phyloP scores from a whole-genome alignment of 768 basidiomycete species.

The Phlebiopsis gigantea region DNA sequence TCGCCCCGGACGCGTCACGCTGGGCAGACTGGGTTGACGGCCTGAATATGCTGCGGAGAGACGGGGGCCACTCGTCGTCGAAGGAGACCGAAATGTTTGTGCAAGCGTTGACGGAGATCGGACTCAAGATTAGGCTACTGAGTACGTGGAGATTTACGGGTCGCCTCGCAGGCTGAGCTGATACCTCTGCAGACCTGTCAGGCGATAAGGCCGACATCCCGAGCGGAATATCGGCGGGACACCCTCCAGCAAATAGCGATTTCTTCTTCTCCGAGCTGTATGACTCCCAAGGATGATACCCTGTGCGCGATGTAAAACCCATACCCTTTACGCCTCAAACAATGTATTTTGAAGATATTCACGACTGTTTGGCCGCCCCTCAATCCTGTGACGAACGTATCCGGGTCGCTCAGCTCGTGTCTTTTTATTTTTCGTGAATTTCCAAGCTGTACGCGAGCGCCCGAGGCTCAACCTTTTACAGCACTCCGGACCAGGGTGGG shows the following conservation, averaged over 20 bases:
- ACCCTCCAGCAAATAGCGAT: constrained; percentile 73
- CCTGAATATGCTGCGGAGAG: constrained; percentile 77
- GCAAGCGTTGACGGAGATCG: constrained; percentile 83
- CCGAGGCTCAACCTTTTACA: not conserved
- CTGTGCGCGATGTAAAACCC: not conserved
- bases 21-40: constrained; percentile 97
- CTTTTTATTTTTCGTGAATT: too few species aligned
- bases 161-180: not conserved
- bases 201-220: constrained; percentile 91
- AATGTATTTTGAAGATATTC: not conserved
- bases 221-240: constrained; percentile 68
- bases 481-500: not conserved
- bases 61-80: constrained; percentile 78
- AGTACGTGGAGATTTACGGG: constrained; percentile 39
- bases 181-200: constrained; percentile 55
- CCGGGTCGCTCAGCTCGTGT: too few species aligned
- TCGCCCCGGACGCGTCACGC: constrained; percentile 66
- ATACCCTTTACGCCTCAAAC: not conserved
- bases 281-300: constrained; percentile 15
- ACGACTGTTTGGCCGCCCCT: too few species aligned
- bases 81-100: constrained; percentile 85
- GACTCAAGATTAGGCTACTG: constrained; percentile 84
- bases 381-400: too few species aligned
- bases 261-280: constrained; percentile 77
- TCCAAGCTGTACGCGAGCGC: not conserved